Evolutionary conservation across 208 protist species (phyloP).

Genomic region (Leishmania guyanensis): DNA sequence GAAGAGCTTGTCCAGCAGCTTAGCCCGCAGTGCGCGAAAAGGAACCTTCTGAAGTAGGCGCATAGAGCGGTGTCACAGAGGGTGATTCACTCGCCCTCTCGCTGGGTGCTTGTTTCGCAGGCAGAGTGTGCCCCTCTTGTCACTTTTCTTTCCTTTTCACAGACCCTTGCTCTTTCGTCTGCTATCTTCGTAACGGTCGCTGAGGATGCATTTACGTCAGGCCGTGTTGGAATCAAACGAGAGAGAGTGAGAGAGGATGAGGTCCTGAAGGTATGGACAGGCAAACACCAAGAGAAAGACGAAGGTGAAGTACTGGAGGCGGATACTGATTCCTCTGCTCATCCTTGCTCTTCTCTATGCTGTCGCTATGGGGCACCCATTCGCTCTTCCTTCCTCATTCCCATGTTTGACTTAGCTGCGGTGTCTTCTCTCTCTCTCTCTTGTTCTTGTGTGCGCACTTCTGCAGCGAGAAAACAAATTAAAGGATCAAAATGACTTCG

Average conservation of each 20-base stretch:
- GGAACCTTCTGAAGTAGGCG: constrained; percentile 21
- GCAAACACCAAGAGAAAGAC: background rate
- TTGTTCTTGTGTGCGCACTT: background rate
- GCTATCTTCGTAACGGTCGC: too few relatives aligned
- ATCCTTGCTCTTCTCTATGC: background rate
- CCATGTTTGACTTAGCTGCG: background rate
- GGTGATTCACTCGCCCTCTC: background rate
- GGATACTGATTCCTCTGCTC: background rate
- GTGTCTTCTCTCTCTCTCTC: background rate
- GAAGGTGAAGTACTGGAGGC: background rate
- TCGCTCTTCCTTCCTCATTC: background rate
- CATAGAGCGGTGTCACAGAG: background rate
- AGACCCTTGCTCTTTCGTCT: background rate
- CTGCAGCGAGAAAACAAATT: background rate
- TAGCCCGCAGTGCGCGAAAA: constrained; percentile 43
- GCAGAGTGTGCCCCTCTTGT: background rate
- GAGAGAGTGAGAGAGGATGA: background rate
- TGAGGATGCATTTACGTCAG: too few relatives aligned
- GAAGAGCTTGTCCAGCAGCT: constrained; percentile 83
- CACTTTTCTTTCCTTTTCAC: background rate
- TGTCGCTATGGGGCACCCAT: background rate
- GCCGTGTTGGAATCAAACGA: background rate
- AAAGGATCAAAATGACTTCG: background rate
- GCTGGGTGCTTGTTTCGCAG: background rate
- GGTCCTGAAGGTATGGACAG: background rate